phyloP scores from a whole-genome alignment of 495 filamentous ascomycete species.

The Xylaria nigripes region DNA sequence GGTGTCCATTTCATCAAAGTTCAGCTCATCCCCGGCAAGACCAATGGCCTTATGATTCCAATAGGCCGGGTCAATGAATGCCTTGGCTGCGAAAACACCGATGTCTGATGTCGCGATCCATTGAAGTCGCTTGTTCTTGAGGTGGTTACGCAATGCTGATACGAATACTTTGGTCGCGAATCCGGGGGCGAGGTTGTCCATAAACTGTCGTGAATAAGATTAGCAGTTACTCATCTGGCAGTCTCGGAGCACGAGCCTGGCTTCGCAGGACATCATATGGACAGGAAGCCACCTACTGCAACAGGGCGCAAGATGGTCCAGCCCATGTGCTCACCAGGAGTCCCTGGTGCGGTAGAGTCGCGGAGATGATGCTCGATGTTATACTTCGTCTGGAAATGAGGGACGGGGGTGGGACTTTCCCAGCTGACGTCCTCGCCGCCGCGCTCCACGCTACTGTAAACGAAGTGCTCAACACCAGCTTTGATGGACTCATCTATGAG shows the following conservation, averaged over 20 bases:
- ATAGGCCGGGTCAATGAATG: conserved; percentile 36
- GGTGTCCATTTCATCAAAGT: conserved; percentile 30
- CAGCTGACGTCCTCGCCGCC: conserved; percentile 49
- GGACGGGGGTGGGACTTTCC: conserved; percentile 51
- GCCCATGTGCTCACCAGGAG: conserved; percentile 36
- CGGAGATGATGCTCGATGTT: conserved; percentile 57
- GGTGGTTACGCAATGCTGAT: conserved; percentile 40
- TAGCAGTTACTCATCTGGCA: neutral
- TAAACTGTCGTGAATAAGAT: conserved; percentile 34
- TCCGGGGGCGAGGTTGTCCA: conserved; percentile 54
- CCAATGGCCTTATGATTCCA: conserved; percentile 35
- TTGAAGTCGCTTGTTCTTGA: conserved; percentile 45
- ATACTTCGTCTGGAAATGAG: conserved; percentile 61
- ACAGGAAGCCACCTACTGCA: conserved; percentile 18
- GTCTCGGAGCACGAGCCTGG: neutral
- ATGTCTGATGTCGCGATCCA: conserved; percentile 53
- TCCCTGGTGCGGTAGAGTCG: conserved; percentile 15
- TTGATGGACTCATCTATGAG: conserved; percentile 54
- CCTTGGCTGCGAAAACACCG: conserved; percentile 54
- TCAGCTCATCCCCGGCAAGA: conserved; percentile 40
- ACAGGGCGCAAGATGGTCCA: conserved; percentile 58
- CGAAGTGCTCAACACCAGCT: conserved; percentile 53
- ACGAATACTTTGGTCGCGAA: conserved; percentile 54
- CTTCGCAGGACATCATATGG: neutral
- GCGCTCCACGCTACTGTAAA: conserved; percentile 64